Base-by-base conservation (phyloP, 164 flowering plant species). In the Nymphaea colorata region DNA sequence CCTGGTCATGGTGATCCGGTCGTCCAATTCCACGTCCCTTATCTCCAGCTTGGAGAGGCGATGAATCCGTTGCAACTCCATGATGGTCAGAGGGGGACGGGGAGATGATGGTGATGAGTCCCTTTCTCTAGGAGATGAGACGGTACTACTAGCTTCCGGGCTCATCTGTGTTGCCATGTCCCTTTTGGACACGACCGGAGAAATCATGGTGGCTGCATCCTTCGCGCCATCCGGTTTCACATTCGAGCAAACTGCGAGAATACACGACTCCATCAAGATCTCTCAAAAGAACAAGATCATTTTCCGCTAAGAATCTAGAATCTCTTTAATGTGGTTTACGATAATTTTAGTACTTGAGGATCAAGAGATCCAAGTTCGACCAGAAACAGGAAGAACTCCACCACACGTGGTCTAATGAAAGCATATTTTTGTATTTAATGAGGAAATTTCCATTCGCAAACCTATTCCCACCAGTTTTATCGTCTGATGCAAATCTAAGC, bases 121-220 rank as follows among this genome's bases (percentile, higher is more conserved):
- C 73, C 79, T 77, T 65, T 71, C 71, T 68, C 77, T 68, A 36
- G 93, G 86, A 72, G 98, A 92, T 15, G 97, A 85, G 25, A 69
- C 73, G 12, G 73, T 61, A n/a, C 36, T 64, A 79, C 94, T 87
- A 36, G 83, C 76, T 59, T 81, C 87, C 18, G 98, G 98, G 74
- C 98, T 95, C 99, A 95, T 95, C 71, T 95, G 99, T 4, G 98
- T 95, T 43, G 97, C 96, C 85, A 90, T 80, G 74, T 95, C 98
- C 74, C 97, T 85, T 76, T 93, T 85, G 67, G 96, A 88, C 72
- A 83, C 86, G 66, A 72, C 78, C 55, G 78, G 82, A 73, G 90
- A 83, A 41, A 83, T 73, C 75, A 77, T 76, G 64, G 84, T 81
- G 41, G 72, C 79, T 16, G 82, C 86, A 82, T 85, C 87, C 55